Evolutionary conservation across 2,329 filamentous ascomycete genomes (phyloP), one percentile per base, ranked within the genome.

Genomic region (Exophiala aquamarina): DNA sequence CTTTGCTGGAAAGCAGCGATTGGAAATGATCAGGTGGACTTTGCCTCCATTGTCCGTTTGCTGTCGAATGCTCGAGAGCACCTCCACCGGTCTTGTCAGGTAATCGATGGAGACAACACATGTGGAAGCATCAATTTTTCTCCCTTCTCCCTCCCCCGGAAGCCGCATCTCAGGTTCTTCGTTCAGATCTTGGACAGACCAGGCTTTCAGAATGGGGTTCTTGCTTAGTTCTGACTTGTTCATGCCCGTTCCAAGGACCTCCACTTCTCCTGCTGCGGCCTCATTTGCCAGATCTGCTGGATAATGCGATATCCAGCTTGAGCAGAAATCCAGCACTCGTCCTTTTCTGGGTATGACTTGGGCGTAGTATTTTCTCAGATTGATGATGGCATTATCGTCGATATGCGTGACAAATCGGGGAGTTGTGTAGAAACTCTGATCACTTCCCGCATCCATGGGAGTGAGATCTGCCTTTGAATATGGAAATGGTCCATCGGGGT

Each of bases 391-490:
- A 4, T 67, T 63, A 33, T 76, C 72, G 54, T 78, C 76, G 55
- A 79, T 78, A 48, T 79, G 76, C 9, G 75, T 75, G 1, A 78
- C 75, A 51, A 77, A 74, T 13, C 75, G 68, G 1, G 75, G 71
- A 6, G 47, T 21, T 28, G 44, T 29, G 48, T 63, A 63, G 55
- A 63, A 63, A 3, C 23, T 23, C 1, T 52, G 29, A 41, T 63
- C 61, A 10, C 52, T 17, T 33, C 58, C 56, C 3, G 52, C 19
- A 26, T 63, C 61, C 44, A 43, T 50, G 34, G 59, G 59, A 6
- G 47, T 56, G 26, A 63, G 54, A 40, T 61, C 58, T 19, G 42
- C 20, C 11, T 42, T n/a, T 2, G 46, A 52, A 46, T 62, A 60
- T 9, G 61, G 60, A 37, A 57, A 63, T 14, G 57, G 42, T 6